phyloP scores from a whole-genome alignment of 2,329 filamentous ascomycete genomes.

The Claviceps sorghi region DNA sequence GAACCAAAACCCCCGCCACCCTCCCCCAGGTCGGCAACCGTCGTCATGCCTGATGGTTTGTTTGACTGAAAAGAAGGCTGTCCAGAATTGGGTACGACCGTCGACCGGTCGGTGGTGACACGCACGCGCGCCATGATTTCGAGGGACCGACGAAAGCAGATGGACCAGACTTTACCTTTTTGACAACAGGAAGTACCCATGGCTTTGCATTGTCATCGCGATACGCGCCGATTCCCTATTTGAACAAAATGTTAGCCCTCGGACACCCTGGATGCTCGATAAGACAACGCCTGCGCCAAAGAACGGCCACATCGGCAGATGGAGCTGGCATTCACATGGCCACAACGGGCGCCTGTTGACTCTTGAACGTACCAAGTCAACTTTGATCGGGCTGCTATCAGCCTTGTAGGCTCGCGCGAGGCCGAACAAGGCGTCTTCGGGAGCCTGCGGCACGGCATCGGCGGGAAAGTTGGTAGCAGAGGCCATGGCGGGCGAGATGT shows the following conservation, averaged over 20 bases:
- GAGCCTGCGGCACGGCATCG: conserved; percentile 70
- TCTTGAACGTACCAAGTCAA: conserved; percentile 59
- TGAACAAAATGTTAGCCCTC: background rate
- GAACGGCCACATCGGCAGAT: too few relatives aligned
- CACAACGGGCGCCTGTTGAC: background rate
- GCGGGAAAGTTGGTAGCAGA: conserved; percentile 54
- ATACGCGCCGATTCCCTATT: conserved; percentile 72
- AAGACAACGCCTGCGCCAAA: too few relatives aligned
- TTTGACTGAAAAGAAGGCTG: background rate
- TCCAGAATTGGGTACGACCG: background rate
- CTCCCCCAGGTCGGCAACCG: background rate
- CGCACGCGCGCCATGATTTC: background rate
- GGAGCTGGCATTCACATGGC: background rate
- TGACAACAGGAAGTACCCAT: conserved; percentile 91
- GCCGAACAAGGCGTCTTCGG: conserved; percentile 89
- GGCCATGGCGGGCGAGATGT: conserved; percentile 49
- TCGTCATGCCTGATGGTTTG: background rate
- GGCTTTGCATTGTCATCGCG: conserved; percentile 91
- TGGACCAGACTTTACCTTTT: conserved; percentile 51
- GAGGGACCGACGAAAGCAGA: background rate
- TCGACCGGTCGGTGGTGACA: background rate
- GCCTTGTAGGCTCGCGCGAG: conserved; percentile 77
- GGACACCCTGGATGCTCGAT: background rate
- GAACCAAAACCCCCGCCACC: background rate
- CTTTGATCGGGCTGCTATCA: conserved; percentile 64